Base-by-base conservation (phyloP, 441 rosid species). In the Euphorbia schlechtendalii region DNA sequence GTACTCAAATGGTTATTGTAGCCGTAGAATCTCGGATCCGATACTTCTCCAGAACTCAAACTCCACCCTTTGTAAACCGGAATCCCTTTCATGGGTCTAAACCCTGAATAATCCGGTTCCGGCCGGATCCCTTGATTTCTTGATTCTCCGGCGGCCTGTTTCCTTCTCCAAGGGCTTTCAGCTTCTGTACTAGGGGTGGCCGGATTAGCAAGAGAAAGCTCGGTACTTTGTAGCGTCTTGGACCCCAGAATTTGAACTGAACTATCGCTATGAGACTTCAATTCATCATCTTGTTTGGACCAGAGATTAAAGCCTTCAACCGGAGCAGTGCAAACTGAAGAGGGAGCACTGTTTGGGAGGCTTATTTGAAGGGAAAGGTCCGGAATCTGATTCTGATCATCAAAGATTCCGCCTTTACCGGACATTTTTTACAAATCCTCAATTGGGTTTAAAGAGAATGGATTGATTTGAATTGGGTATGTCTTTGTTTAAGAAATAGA, bases 281-380 rank as follows among this genome's bases (percentile, higher is more conserved):
- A 38, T 5, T 11, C 41, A 38, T 8, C 63, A 10, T 52, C 43
- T 57, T 88, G 86, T 25, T 41, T 64, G 65, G 57, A 45, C 66
- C 43, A 67, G 14, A 67, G 64, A 60, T 75, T 63, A 61, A 60
- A 53, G 53, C 51, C 82, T 32, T 32, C 34, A 32, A 6, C 34
- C 6, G 34, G 34, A 32, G 34, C 6, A 54, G 83, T 72, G 63
- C 74, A 71, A 24, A 63, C 51, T 25, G 82, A 63, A 70, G 79
- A 38, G 45, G 78, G 68, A 64, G 62, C 54, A 61, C 76, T 70
- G 59, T 81, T 71, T 2, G 96, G 96, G 21, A 79, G 92, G 72
- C 90, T 86, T 56, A 88, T 88, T 70, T 88, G 84, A 59, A 88
- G 82, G 34, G 96, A 88, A 25, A 88, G 90, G 84, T 88, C 92